Percentiles rank a stretch among this genome's conserved stretches.
Evolutionary conservation across 441 rosid species (phyloP).

Genomic region (Populus hybrid): DNA sequence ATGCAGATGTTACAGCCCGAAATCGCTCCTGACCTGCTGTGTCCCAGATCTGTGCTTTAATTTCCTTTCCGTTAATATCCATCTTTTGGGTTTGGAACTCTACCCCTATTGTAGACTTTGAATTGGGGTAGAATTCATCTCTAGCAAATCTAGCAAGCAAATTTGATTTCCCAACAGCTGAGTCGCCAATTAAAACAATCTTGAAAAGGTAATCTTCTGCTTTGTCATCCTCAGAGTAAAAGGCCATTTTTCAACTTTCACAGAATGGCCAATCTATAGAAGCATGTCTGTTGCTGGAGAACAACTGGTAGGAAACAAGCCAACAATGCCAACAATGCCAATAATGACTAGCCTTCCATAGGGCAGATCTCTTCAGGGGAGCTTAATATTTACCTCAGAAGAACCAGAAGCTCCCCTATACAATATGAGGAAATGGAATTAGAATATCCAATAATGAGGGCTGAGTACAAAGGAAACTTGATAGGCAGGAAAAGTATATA

Average conservation of each 20-base stretch:
- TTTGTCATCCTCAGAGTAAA: conserved; percentile 44
- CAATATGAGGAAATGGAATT: conserved; percentile 24
- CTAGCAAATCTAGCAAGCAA: too few species aligned
- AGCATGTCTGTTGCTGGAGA: conserved; percentile 25
- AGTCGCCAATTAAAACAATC: too few species aligned
- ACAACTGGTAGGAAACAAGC: too few species aligned
- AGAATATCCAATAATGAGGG: conserved; percentile 35
- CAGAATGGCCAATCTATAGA: conserved; percentile 35
- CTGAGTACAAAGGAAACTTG: conserved; percentile 39
- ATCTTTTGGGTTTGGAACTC: too few species aligned
- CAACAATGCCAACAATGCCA: too few species aligned
- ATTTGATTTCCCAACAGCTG: too few species aligned
- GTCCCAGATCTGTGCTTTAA: conserved; percentile 31
- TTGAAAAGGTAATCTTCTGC: conserved; percentile 38
- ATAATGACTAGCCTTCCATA: conserved; percentile 11
- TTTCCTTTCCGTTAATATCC: too few species aligned
- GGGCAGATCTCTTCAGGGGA: conserved; percentile 9
- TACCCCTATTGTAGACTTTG: too few species aligned
- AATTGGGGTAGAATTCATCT: too few species aligned
- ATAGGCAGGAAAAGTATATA: conserved; percentile 33
- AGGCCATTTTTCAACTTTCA: conserved; percentile 54
- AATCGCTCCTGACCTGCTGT: conserved; percentile 72
- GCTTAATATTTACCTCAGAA: conserved; percentile 15
- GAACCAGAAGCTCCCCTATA: conserved; percentile 12
- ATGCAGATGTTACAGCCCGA: conserved; percentile 81